These are phyloP conservation scores for Alternaria viburni DNA, from an alignment of 2,329 filamentous ascomycete species.

Conservation along the genomic window DNA sequence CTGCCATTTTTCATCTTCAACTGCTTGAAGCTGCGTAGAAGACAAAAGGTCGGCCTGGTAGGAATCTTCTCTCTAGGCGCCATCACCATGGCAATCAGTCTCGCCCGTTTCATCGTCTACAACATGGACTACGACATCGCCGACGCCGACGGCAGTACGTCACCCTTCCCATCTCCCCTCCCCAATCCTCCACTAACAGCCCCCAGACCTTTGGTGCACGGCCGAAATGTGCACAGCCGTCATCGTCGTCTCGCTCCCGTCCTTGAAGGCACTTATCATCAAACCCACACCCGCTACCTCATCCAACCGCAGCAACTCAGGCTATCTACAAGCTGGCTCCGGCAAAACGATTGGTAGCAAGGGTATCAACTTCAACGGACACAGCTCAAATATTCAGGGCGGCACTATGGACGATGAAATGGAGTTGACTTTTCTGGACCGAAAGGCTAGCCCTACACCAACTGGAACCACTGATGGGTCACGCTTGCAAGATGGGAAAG, in stretches of 20 bases:
- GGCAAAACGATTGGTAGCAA: background rate
- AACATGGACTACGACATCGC: constrained; percentile 22
- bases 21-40: constrained; percentile 28
- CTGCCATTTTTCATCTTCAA: constrained; percentile 31
- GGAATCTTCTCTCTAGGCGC: constrained; percentile 29
- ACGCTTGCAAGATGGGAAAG: constrained; percentile 14
- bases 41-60: constrained; percentile 29
- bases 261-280: constrained; percentile 24
- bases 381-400: constrained; percentile 12
- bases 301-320: constrained; percentile 19
- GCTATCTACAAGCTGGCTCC: constrained; percentile 12
- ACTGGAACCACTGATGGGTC: constrained; percentile 9
- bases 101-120: constrained; percentile 29
- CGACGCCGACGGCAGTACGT: constrained; percentile 28
- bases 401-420: constrained; percentile 23
- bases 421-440: constrained; percentile 24
- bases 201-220: constrained; percentile 29
- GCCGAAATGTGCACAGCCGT: constrained; percentile 31
- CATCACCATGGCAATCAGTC: constrained; percentile 30
- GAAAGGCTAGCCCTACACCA: constrained; percentile 11
- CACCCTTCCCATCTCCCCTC: background rate
- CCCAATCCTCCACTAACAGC: background rate
- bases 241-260: constrained; percentile 28
- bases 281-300: constrained; percentile 7
- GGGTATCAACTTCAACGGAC: background rate